phyloP scores from a whole-genome alignment of 371 early-diverging fungal genomes.

The Actinomortierella ambigua region DNA sequence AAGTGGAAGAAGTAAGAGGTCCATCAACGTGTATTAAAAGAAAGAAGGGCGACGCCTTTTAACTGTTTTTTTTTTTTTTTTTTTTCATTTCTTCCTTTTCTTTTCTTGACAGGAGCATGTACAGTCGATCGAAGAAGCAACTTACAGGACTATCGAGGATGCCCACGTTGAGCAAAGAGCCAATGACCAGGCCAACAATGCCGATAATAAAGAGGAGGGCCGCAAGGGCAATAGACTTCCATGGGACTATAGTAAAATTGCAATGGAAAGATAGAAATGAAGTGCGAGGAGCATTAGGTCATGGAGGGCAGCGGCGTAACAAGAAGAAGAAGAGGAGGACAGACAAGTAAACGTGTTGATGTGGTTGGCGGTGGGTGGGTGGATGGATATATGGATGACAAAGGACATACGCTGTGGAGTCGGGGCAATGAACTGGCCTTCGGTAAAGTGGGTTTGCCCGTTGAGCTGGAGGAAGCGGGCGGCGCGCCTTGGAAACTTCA shows the following conservation, averaged over 20 bases:
- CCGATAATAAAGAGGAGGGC: slow-evolving; percentile 54
- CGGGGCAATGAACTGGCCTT: slow-evolving; percentile 56
- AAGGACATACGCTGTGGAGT: slow-evolving; percentile 45
- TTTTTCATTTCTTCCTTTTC: no score
- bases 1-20: background rate
- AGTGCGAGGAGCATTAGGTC: background rate
- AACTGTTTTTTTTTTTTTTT: no score
- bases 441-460: slow-evolving; percentile 57
- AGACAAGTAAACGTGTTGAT: background rate
- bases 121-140: background rate
- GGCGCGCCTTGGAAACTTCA: slow-evolving; percentile 44
- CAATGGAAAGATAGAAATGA: background rate
- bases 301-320: no score
- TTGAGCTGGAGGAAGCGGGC: slow-evolving; percentile 51
- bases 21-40: background rate
- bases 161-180: slow-evolving; percentile 63
- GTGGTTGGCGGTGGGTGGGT: background rate
- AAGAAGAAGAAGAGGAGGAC: background rate
- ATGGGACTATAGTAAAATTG: slow-evolving; percentile 56
- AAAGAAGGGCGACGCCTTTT: background rate
- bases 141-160: slow-evolving; percentile 43
- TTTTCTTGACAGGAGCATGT: no score
- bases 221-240: slow-evolving; percentile 69
- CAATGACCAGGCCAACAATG: slow-evolving; percentile 56
- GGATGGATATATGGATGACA: background rate